Conservation (phyloP, 345 rosid species). For the Aethionema arabicum region DNA sequence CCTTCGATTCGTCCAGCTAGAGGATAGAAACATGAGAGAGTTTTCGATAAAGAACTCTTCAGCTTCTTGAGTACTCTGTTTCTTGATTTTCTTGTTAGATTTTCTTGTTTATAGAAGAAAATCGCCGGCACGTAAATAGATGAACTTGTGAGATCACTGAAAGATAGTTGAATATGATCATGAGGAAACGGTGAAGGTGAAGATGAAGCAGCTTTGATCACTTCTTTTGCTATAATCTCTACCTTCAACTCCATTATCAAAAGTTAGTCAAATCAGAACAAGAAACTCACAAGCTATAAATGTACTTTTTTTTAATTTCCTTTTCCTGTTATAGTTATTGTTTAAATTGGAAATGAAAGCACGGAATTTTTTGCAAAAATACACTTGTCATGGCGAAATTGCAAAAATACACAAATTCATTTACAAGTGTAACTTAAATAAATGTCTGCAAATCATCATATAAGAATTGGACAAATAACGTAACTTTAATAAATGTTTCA, state of each 20-base stretch:
- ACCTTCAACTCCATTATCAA: slow-evolving; percentile 1
- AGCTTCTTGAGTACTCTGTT: neutral
- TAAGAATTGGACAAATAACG: too few relatives aligned
- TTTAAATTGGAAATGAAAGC: too few relatives aligned
- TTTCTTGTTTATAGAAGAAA: slow-evolving; percentile 2
- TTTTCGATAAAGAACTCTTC: slow-evolving; percentile 42
- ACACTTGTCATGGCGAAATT: too few relatives aligned
- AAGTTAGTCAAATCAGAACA: neutral
- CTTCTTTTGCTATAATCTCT: neutral
- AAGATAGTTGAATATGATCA: slow-evolving; percentile 10
- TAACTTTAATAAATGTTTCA: too few relatives aligned
- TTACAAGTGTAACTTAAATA: too few relatives aligned
- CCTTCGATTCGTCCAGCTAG: slow-evolving; percentile 47
- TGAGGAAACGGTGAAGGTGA: neutral
- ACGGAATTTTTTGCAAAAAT: too few relatives aligned
- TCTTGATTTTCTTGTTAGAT: neutral
- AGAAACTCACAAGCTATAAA: too few relatives aligned
- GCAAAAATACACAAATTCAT: too few relatives aligned
- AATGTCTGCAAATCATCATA: too few relatives aligned
- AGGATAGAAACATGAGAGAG: slow-evolving; percentile 44
- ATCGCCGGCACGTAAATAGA: neutral
- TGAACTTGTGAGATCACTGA: neutral
- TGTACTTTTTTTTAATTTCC: too few relatives aligned
- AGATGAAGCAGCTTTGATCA: slow-evolving; percentile 7
- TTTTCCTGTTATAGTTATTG: too few relatives aligned